Conservation (phyloP, 2,329 filamentous ascomycete species). For the Xylariales sp. region DNA sequence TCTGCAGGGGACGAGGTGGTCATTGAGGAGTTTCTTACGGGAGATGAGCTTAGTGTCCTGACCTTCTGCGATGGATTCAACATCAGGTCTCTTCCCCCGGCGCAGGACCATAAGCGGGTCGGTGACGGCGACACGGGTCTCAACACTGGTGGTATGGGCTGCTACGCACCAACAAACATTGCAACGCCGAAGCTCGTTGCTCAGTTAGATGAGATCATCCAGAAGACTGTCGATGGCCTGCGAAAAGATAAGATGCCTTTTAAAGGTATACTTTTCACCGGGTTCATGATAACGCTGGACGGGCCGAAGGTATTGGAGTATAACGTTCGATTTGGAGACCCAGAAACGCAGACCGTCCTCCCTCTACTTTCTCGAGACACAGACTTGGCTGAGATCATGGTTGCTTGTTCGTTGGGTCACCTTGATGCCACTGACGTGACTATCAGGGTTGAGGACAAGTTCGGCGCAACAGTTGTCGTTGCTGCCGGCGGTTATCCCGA, state of each 20-base stretch:
- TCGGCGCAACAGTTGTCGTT: constrained; percentile 88
- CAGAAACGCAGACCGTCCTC: constrained; percentile 72
- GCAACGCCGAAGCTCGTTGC: constrained; percentile 71
- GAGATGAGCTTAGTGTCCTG: constrained; percentile 87
- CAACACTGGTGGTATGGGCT: constrained; percentile 97
- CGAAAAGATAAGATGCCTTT: constrained; percentile 70
- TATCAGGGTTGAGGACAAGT: constrained; percentile 63
- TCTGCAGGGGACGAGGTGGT: constrained; percentile 85
- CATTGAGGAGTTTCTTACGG: constrained; percentile 88
- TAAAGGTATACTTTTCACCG: constrained; percentile 76
- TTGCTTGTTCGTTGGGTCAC: constrained; percentile 73
- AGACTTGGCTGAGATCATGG: constrained; percentile 83
- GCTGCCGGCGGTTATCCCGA: constrained; percentile 89
- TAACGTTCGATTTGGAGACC: constrained; percentile 89
- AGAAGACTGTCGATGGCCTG: constrained; percentile 88
- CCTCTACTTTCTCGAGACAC: constrained; percentile 48
- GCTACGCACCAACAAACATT: constrained; percentile 86
- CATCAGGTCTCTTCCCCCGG: constrained; percentile 78
- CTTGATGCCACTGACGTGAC: constrained; percentile 57
- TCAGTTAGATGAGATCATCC: constrained; percentile 78
- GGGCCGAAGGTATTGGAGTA: constrained; percentile 85
- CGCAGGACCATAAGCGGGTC: constrained; percentile 95
- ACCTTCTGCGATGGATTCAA: constrained; percentile 88
- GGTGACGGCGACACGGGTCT: constrained; percentile 85
- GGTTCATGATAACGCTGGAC: constrained; percentile 70